A percentile compares a stretch with the other conserved stretches of the same genome.
phyloP scores from a whole-genome alignment of 2,329 filamentous ascomycete species.

The Davidsoniella eucalypti region DNA sequence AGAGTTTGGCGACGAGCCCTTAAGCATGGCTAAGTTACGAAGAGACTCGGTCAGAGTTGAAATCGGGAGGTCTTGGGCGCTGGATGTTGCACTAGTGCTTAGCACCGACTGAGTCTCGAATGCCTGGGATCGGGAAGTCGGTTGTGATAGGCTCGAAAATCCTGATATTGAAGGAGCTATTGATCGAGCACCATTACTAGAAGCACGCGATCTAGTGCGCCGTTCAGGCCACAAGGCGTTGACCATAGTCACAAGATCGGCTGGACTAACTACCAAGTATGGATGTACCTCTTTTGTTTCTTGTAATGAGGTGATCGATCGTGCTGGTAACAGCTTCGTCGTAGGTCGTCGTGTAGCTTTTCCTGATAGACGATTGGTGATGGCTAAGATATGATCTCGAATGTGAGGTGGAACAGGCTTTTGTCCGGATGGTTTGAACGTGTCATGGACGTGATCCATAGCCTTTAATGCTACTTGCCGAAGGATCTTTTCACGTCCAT shows the following conservation, averaged over 20 bases:
- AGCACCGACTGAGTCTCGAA: constrained; percentile 54
- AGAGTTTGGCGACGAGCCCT: neutral
- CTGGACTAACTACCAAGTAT: constrained; percentile 63
- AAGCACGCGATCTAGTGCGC: constrained; percentile 45
- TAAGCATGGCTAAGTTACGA: constrained; percentile 46
- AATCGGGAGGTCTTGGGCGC: constrained; percentile 52
- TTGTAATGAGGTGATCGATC: constrained; percentile 53
- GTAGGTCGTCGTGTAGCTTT: constrained; percentile 31
- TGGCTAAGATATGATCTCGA: constrained; percentile 53
- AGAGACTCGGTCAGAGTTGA: constrained; percentile 25
- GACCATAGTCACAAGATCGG: constrained; percentile 64
- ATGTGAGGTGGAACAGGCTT: constrained; percentile 44
- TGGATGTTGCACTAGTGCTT: constrained; percentile 56
- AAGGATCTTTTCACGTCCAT: constrained; percentile 67
- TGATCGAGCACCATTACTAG: constrained; percentile 40
- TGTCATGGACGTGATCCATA: constrained; percentile 63
- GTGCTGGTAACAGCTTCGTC: constrained; percentile 49
- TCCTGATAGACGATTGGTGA: constrained; percentile 47
- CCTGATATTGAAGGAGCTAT: constrained; percentile 52
- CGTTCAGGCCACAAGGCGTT: constrained; percentile 71
- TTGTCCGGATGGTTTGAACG: constrained; percentile 36
- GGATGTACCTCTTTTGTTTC: constrained; percentile 67
- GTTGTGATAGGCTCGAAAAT: constrained; percentile 51
- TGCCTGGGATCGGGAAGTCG: constrained; percentile 43
- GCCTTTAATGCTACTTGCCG: constrained; percentile 68